Percentiles rank a stretch among this genome's conserved stretches.
Conservation (phyloP, 2,329 filamentous ascomycete species). For the Cercospora sp. region DNA sequence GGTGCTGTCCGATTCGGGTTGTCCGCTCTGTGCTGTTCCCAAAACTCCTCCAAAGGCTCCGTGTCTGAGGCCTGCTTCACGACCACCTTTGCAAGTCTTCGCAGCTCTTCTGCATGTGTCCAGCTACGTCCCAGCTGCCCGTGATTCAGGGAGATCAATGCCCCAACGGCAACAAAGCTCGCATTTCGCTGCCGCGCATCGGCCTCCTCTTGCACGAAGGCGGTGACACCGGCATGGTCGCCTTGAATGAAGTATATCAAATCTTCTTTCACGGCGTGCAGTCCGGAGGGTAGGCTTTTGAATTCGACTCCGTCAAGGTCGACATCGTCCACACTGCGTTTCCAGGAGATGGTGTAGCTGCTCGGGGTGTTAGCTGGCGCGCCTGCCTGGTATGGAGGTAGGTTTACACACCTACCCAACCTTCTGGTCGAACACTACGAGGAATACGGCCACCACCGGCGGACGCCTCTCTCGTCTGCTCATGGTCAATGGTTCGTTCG, state of each 20-base stretch:
- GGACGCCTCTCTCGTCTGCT: constrained; percentile 26
- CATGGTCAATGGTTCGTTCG: not conserved
- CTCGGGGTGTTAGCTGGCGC: not conserved
- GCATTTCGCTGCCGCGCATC: constrained; percentile 80
- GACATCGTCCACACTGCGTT: constrained; percentile 65
- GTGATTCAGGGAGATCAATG: constrained; percentile 83
- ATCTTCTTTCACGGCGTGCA: constrained; percentile 86
- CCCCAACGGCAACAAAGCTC: constrained; percentile 87
- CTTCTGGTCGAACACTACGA: constrained; percentile 42
- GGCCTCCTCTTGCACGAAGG: constrained; percentile 82
- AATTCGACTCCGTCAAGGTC: constrained; percentile 84
- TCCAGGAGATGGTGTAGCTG: constrained; percentile 84
- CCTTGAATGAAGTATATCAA: constrained; percentile 86
- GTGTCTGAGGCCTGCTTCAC: constrained; percentile 65
- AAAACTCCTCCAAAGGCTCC: constrained; percentile 72
- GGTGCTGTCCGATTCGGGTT: not conserved
- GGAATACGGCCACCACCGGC: constrained; percentile 39
- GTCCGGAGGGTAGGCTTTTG: constrained; percentile 89
- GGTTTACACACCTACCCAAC: constrained; percentile 35
- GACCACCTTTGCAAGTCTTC: constrained; percentile 68
- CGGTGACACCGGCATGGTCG: constrained; percentile 82
- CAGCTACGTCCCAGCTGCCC: constrained; percentile 85
- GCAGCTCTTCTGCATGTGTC: constrained; percentile 77
- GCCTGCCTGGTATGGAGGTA: not conserved
- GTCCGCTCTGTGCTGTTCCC: constrained; percentile 60